Evolutionary conservation across 257 asterid genomes (phyloP), one percentile per base, ranked within the genome.

Genomic region (Jasminum sambac): DNA sequence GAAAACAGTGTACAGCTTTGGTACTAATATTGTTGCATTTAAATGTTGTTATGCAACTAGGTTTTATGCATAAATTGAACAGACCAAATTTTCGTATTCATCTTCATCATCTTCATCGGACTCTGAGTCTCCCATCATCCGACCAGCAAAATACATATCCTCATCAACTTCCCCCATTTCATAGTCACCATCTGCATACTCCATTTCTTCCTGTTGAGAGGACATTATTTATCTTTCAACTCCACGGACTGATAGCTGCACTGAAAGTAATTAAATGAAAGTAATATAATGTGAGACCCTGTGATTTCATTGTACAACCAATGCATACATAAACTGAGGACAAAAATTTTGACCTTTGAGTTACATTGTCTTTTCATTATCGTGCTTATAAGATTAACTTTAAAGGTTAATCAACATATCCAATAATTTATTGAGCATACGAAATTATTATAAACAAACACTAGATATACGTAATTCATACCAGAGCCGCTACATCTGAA

Each of bases 81-180:
- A 50, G 59, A 68, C 73, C 40, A 68, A 68, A 38, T 43, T 60
- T 60, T 68, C 41, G n/a, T 68, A 39, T 23, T 68, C 73, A n/a
- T 42, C 71, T 13, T 44, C 71, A 17, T 68, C 73, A 2, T 55
- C 72, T 24, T 68, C 73, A 41, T 68, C 73, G 2, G 65, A 24
- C 59, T 68, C 73, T 12, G 73, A 50, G 46, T 42, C 73, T 19
- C 65, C 50, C 42, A 68, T n/a, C 16, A 68, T 42, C 17, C 73
- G 63, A 10, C 50, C 65, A 38, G 64, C 64, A 17, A 50, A 68
- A 37, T 41, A 36, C 23, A 68, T 21, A 68, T 68, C 73, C 10
- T 68, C 73, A 11, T 68, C 73, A 24, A 68, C 41, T 10, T 68
- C 73, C 8, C 52, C 73, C 73, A 68, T 68, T 43, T 68, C 73